A percentile compares a stretch with the other conserved stretches of the same genome.
Evolutionary conservation across 768 basidiomycete species (phyloP).

Genomic region (Austroboletus festivus): DNA sequence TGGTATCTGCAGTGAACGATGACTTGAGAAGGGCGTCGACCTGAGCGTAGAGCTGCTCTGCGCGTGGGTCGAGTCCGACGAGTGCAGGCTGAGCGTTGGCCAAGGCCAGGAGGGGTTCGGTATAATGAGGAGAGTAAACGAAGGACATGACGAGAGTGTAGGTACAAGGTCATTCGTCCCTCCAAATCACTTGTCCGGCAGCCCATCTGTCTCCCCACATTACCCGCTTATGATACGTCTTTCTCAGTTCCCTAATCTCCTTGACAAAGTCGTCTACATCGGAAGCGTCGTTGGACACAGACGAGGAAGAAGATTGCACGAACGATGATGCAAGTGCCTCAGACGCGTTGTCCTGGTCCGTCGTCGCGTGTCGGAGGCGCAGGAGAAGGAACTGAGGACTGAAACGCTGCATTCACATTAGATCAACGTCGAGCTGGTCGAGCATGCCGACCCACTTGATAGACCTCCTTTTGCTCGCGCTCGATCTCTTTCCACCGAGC

Average conservation of each 20-base stretch:
- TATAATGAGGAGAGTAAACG: conserved; percentile 29
- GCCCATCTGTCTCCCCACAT: conserved; percentile 91
- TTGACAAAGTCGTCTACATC: conserved; percentile 86
- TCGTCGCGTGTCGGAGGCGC: conserved; percentile 83
- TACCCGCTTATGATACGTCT: conserved; percentile 89
- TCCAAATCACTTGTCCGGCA: conserved; percentile 81
- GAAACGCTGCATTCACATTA: conserved; percentile 57
- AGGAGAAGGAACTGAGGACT: conserved; percentile 85
- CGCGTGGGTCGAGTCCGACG: conserved; percentile 4
- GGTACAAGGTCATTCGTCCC: conserved; percentile 45
- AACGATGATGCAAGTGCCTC: conserved; percentile 84
- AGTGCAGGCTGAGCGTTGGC: conserved; percentile 8
- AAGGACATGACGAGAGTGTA: conserved; percentile 9
- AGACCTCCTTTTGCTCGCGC: conserved; percentile 82
- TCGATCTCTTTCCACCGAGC: conserved; percentile 83
- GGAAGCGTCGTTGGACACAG: conserved; percentile 23
- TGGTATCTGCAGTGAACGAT: conserved; percentile 16
- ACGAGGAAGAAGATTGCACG: conserved; percentile 54
- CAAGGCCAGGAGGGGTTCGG: conserved; percentile 21
- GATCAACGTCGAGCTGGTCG: conserved; percentile 2
- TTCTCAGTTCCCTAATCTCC: conserved; percentile 83
- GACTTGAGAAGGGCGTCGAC: conserved; percentile 21
- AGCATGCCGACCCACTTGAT: conserved; percentile 58
- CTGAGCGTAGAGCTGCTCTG: conserved; percentile 10
- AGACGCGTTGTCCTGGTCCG: conserved; percentile 85